Evolutionary conservation across 257 asterid species (phyloP).

Genomic region (Gardenia jasminoides): DNA sequence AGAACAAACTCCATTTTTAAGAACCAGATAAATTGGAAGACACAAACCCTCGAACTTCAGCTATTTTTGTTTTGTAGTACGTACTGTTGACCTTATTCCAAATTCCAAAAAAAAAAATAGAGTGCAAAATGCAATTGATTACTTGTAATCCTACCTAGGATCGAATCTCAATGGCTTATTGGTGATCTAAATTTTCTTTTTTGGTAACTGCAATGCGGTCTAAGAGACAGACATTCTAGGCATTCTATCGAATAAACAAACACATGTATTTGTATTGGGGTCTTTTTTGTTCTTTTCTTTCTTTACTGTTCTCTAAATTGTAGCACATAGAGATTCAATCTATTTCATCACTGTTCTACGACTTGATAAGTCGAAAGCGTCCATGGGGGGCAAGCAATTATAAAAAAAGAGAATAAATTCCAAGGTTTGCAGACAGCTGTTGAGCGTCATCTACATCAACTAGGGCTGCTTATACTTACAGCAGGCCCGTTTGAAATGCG

Average conservation of each 20-base stretch:
- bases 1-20: slow-evolving; percentile 8
- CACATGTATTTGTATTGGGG: too few species aligned
- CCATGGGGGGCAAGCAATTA: slow-evolving; percentile 6
- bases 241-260: neutral
- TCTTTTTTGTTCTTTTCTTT: too few species aligned
- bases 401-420: neutral
- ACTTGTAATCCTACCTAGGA: neutral
- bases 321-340: too few species aligned
- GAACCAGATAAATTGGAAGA: neutral
- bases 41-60: neutral
- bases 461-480: neutral
- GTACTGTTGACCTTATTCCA: neutral
- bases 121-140: neutral
- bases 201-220: slow-evolving; percentile 17
- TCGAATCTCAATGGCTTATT: neutral
- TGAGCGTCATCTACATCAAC: neutral
- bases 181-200: slow-evolving; percentile 5
- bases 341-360: neutral
- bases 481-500: neutral
- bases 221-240: slow-evolving; percentile 23
- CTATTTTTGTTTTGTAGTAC: neutral
- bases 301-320: too few species aligned
- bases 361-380: slow-evolving; percentile 4
- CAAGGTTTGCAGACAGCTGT: neutral
- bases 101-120: neutral